Evolutionary conservation across 176 grass and related monocot species (phyloP).

Genomic region (Hordeum vulgare): MorexV3_pseudomolecules_assembly NC_058522.1:476259245-476259744

Average conservation of each 20-base stretch:
- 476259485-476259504: conserved; percentile 37
- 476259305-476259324: conserved; percentile 58
- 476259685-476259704: conserved; percentile 35
- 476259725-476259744: conserved; percentile 26
- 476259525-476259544: conserved; percentile 45
- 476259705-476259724: conserved; percentile 73
- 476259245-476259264: conserved; percentile 38
- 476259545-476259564: conserved; percentile 53
- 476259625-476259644: conserved; percentile 49
- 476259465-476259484: conserved; percentile 81
- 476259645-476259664: conserved; percentile 52
- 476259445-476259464: conserved; percentile 42
- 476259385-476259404: conserved; percentile 41
- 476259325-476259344: conserved; percentile 56
- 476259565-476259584: conserved; percentile 57
- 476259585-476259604: conserved; percentile 30
- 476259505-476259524: conserved; percentile 39
- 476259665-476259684: conserved; percentile 45
- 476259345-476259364: conserved; percentile 50
- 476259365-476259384: conserved; percentile 51
- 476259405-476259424: conserved; percentile 47
- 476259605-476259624: background rate
- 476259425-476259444: conserved; percentile 29
- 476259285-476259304: conserved; percentile 44
- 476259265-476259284: conserved; percentile 34